Percentiles rank a stretch among this genome's conserved stretches.
These are phyloP conservation scores for Centella asiatica DNA, from an alignment of 129 eudicot species.

Conservation along the genomic window DNA sequence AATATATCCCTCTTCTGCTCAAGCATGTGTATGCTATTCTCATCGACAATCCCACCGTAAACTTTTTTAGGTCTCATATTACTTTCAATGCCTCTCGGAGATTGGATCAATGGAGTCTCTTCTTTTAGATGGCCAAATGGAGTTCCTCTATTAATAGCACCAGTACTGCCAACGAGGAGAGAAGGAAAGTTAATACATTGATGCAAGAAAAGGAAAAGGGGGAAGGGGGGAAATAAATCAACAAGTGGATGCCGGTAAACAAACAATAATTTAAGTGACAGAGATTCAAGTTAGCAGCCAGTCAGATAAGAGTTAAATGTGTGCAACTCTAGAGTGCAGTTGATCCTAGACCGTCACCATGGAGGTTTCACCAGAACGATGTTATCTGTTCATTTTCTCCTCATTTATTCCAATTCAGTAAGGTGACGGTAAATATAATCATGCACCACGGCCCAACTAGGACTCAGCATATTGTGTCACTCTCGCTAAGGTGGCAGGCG, in stretches of 20 bases:
- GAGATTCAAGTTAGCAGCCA: not conserved
- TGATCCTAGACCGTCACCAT: not conserved
- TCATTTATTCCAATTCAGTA: too few relatives aligned
- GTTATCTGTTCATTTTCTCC: not conserved
- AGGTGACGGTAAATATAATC: too few relatives aligned
- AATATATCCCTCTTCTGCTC: slow-evolving; percentile 67
- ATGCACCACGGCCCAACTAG: not conserved
- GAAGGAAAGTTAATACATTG: slow-evolving; percentile 5
- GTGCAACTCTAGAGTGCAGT: not conserved
- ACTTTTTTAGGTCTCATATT: slow-evolving; percentile 36
- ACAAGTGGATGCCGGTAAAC: not conserved
- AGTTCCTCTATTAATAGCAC: slow-evolving; percentile 27
- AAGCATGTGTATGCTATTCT: slow-evolving; percentile 47
- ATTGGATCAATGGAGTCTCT: slow-evolving; percentile 25
- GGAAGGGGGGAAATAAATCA: not conserved
- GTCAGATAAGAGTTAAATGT: not conserved
- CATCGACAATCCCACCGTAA: slow-evolving; percentile 52
- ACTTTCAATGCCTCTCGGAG: slow-evolving; percentile 25
- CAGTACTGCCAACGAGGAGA: slow-evolving; percentile 14
- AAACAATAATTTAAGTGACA: not conserved
- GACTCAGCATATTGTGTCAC: not conserved
- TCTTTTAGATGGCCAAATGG: slow-evolving; percentile 21
- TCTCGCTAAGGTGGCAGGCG: too few relatives aligned
- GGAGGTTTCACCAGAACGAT: not conserved
- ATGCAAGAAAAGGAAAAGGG: not conserved